Evolutionary conservation across 495 filamentous ascomycete species (phyloP), one percentile per base, ranked within the genome.

Genomic region (Schizothecium vesticola): DNA sequence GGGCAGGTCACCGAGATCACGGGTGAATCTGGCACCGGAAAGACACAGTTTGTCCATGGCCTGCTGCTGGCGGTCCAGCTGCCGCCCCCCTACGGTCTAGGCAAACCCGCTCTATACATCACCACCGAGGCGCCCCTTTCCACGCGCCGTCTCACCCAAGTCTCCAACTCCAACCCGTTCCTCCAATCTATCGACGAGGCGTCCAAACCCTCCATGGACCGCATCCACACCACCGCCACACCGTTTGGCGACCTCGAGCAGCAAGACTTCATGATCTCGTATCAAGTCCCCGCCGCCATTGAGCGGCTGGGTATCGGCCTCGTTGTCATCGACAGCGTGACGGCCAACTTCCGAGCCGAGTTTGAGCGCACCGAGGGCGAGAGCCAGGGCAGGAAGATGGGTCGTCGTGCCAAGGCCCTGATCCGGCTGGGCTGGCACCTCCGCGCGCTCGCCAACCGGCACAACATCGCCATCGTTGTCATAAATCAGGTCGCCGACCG

Each of bases 401-500:
- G 84, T 71, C 79, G 78, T 33, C 87, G 90, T 70, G 84, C 86
- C 60, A 81, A 82, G 31, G 89, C 96, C 67, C 85, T 99, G 36
- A 81, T 92, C 10, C 86, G 86, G 57, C 81, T 97, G 5, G 95
- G 94, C n/a, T 84, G 88, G 57, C 79, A 90, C 60, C 80, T 99
- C 22, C 88, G 92, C 43, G 86, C 88, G 23, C 79, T 97, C 2
- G 94, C 95, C 1, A 83, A 84, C 33, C 83, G 82, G 59, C 80
- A 95, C 75, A 80, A 89, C 64, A 80, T 97, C 25, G 93, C 95
- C 12, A 84, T 99, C 29, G 94, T 98, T 3, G 89, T 97, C 1
- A 89, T 94, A 11, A 99, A 99, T 74, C 95, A 99, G 76, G 96
- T 99, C n/a, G 89, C 90, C 5, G 95, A 99, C 80, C 86, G 92